Evolutionary conservation across 2,329 filamentous ascomycete species (phyloP), one percentile per base, ranked within the genome.

Genomic region (Claviceps sp.): DNA sequence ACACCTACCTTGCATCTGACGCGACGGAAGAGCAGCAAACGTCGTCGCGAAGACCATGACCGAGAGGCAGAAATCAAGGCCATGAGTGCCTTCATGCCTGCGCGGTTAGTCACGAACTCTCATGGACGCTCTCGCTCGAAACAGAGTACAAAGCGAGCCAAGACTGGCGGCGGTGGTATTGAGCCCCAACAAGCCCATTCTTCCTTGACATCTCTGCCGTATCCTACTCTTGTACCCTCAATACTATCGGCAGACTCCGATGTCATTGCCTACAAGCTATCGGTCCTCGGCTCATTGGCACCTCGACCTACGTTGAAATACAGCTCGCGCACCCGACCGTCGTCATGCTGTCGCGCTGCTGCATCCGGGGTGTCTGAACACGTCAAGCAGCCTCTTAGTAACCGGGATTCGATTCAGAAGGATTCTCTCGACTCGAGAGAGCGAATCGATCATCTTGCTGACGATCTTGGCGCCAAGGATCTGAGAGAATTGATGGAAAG

Each of bases 401-500:
- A 76, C 56, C 65, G 72, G 37, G 65, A 72, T 57, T 67, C 75
- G n/a, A 79, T 83, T 16, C 74, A 78, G 0, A 80, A 87, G 55
- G 82, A 80, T 40, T 74, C 71, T 0, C 62, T 82, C 30, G 81
- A 75, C 57, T 76, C 76, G 3, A 78, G 79, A 59, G 81, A 84
- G 68, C 69, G 80, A 61, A 68, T 86, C 63, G 69, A 87, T 69
- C 70, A 86, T 67, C 69, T 97, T 45, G 93, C 89, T 22, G 87
- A 97, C 63, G 85, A 87, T 54, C 74, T 98, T 51, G 88, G 89
- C 67, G 86, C 93, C 3, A 81, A 85, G 50, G 90, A 89, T 59
- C 67, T 98, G 41, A 79, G 91, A 54, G 87, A 95, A 63, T 74
- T 97, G 34, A 85, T 98, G 79, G 93, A 98, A 60, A 76, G 93